Evolutionary conservation across 1,284 basidiomycete genomes (phyloP), one percentile per base, ranked within the genome.

Genomic region (Tilletiopsis washingtonensis): DNA sequence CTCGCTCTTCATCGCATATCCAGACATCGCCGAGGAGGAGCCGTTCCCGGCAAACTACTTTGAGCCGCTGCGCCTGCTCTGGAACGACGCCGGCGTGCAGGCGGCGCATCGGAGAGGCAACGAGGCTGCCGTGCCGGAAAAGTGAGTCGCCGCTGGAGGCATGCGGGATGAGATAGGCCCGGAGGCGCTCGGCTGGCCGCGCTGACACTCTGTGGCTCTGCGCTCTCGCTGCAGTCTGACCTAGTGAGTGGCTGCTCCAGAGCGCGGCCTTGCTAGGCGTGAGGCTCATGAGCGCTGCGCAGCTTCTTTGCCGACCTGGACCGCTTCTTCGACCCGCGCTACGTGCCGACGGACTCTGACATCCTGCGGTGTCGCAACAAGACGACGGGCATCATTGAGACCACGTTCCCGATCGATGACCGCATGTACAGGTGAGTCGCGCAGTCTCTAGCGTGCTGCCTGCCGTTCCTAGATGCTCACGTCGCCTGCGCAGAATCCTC

Each of bases 371-470:
- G 84, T 56, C 80, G 89, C 53, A 85, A 86, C 46, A 84, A 89
- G 62, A 91, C 90, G 29, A 88, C 88, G 21, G 90, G 91, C 27
- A 94, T 96, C 69, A 88, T 85, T n/a, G 90, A 94, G 75, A 94
- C 88, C 0, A 81, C 82, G 20, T 94, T 96, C 75, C 78, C 80
- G 41, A 69, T 73, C 0, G 56, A 64, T 9, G 67, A 72, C 23
- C 59, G 54, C 58, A 42, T 67, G 51, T 67, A 62, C 47, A 20
- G 47, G 54, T 26, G 5, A 24, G 24, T 29, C 1, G 17, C 6
- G 41, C 15, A 19, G 15, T 27, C 11, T 25, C 29, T 3, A 20
- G 14, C 1, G n/a, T 17, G 6, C 29, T n/a, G 27, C 27, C 21
- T 34, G 41, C 46, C 29, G 42, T 42, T 26, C 19, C 19, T 56